These are phyloP conservation scores for Setaria italica DNA, from an alignment of 202 grass and related monocot species.

Conservation along the genomic window DNA sequence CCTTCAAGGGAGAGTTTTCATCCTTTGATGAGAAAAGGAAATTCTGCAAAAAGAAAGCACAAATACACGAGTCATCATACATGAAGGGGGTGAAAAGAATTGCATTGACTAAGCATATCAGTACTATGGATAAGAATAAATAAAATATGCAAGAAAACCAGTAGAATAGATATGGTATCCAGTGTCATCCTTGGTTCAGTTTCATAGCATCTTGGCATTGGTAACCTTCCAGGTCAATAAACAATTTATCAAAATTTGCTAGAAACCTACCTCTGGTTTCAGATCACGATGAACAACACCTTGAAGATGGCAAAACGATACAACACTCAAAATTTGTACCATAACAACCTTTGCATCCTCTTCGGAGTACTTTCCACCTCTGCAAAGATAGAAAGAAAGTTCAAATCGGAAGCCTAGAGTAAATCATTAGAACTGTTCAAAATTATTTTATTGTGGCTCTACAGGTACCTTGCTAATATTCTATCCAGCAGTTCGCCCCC, in stretches of 20 bases:
- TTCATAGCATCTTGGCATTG: constrained; percentile 1
- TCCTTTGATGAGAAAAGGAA: constrained; percentile 92
- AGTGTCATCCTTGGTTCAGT: neutral
- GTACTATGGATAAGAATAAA: constrained; percentile 1
- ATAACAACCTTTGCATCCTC: constrained; percentile 94
- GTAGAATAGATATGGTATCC: neutral
- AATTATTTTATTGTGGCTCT: constrained; percentile 14
- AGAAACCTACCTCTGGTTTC: constrained; percentile 86
- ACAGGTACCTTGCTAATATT: constrained; percentile 87
- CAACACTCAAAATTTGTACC: constrained; percentile 91
- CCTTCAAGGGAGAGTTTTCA: constrained; percentile 85
- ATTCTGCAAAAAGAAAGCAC: constrained; percentile 65
- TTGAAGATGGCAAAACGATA: constrained; percentile 99
- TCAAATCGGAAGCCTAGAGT: constrained; percentile 29
- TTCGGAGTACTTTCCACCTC: constrained; percentile 97
- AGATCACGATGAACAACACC: constrained; percentile 98
- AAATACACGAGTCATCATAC: constrained; percentile 35
- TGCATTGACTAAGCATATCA: constrained; percentile 35
- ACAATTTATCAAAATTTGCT: constrained; percentile 2
- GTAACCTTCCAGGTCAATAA: constrained; percentile 1
- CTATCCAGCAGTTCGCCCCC: constrained; percentile 95
- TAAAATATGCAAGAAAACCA: constrained; percentile 31
- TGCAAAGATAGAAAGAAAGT: constrained; percentile 49
- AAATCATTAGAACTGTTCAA: constrained; percentile 4
- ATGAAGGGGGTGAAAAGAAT: neutral